Conservation (phyloP, 805 yeast genomes). For the Saccharomycopsis sp. region DNA sequence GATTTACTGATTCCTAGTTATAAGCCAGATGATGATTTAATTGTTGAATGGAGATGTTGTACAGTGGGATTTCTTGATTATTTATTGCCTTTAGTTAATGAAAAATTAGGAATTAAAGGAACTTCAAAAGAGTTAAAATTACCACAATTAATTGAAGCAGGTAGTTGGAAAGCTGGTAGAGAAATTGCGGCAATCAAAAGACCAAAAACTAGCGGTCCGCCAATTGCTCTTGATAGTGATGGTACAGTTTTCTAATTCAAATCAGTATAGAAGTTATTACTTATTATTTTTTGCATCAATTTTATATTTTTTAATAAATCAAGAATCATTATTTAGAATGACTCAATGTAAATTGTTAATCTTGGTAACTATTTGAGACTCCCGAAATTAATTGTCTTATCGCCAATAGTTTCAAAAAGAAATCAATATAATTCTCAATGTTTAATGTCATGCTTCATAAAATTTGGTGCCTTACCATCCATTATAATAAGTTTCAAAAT, state of each 20-base stretch:
- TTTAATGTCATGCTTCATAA: too few species aligned
- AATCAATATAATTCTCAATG: too few species aligned
- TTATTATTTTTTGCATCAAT: too few species aligned
- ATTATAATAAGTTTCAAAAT: too few species aligned
- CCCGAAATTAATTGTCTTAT: too few species aligned
- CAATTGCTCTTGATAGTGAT: constrained; percentile 50
- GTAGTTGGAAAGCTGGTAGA: constrained; percentile 59
- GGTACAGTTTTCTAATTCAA: constrained; percentile 50
- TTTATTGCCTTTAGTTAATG: constrained; percentile 41
- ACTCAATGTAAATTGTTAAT: too few species aligned
- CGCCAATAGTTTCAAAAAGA: too few species aligned
- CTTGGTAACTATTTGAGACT: too few species aligned
- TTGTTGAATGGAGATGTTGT: constrained; percentile 59
- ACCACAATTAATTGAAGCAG: constrained; percentile 59
- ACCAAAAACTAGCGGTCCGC: constrained; percentile 45
- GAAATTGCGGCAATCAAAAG: constrained; percentile 44
- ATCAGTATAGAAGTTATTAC: neutral
- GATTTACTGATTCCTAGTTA: constrained; percentile 35
- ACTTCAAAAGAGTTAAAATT: constrained; percentile 27
- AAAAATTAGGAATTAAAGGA: constrained; percentile 27
- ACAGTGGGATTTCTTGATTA: constrained; percentile 48
- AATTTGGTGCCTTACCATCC: too few species aligned
- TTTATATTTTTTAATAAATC: too few species aligned
- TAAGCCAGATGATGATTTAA: constrained; percentile 44
- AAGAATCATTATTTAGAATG: too few species aligned